These are phyloP conservation scores for Ensete ventricosum DNA, from an alignment of 176 grass and related monocot genomes.

Conservation along the genomic window DNA sequence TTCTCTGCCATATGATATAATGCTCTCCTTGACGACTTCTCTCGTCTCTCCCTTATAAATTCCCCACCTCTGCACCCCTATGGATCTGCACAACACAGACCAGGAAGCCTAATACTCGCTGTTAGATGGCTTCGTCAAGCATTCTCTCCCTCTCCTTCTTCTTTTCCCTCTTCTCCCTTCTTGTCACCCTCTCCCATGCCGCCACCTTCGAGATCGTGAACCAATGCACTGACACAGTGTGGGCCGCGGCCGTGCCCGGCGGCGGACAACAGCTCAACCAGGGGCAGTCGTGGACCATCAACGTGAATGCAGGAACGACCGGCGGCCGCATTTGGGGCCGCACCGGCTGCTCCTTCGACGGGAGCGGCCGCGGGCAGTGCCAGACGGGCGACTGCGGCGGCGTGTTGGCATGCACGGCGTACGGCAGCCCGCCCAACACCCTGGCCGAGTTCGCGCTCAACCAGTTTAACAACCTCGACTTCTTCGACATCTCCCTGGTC, in stretches of 20 bases:
- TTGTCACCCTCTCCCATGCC: not conserved
- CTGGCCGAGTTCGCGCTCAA: slow-evolving; percentile 42
- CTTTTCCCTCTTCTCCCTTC: not conserved
- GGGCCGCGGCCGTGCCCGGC: not conserved
- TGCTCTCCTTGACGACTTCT: not conserved
- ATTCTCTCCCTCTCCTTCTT: not conserved
- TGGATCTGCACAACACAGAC: not conserved
- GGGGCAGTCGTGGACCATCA: not conserved
- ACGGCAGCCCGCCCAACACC: slow-evolving; percentile 33
- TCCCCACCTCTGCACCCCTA: not conserved
- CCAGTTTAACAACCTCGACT: slow-evolving; percentile 17
- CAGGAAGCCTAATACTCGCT: not conserved
- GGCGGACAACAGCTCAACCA: not conserved
- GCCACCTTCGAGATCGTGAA: not conserved
- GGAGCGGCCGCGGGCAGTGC: slow-evolving; percentile 27
- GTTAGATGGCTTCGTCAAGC: not conserved
- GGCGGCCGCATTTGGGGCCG: not conserved
- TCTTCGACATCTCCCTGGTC: slow-evolving; percentile 43
- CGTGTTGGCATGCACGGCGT: slow-evolving; percentile 12
- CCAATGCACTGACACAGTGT: not conserved
- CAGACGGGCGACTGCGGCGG: slow-evolving; percentile 49
- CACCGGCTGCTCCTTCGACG: slow-evolving; percentile 37
- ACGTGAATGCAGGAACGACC: not conserved
- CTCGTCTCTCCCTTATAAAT: not conserved
- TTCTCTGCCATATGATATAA: too few relatives aligned